Evolutionary conservation across 805 yeast genomes (phyloP).

Genomic region (Pichia scutulata): DNA sequence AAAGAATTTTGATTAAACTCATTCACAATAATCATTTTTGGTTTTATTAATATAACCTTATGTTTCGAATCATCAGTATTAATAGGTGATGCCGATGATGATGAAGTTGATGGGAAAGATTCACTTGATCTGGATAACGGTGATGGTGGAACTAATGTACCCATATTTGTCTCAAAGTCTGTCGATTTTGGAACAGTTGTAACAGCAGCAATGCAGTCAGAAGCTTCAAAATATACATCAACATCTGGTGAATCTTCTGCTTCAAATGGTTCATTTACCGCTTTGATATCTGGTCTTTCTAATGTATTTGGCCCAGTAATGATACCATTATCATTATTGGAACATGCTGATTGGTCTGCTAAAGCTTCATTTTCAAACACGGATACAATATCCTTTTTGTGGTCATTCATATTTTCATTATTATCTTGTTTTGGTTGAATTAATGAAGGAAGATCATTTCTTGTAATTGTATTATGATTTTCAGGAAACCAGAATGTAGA

Average conservation of each 20-base stretch:
- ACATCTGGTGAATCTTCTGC: not conserved
- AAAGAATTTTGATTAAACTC: conserved; percentile 53
- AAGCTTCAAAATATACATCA: not conserved
- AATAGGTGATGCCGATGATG: not conserved
- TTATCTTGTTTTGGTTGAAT: not conserved
- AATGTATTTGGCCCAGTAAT: not conserved
- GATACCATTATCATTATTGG: too few relatives aligned
- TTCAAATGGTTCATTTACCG: not conserved
- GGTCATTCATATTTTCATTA: not conserved
- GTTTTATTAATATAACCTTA: not conserved
- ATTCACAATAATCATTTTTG: conserved; percentile 44
- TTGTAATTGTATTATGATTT: not conserved
- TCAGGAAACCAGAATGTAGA: conserved; percentile 6
- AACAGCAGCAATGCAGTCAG: not conserved
- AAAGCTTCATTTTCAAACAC: not conserved
- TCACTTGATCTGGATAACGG: not conserved
- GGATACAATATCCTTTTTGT: too few relatives aligned
- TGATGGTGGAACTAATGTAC: not conserved
- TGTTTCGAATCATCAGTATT: not conserved
- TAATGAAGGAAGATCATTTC: conserved; percentile 1
- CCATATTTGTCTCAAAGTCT: not conserved
- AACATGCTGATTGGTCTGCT: not conserved
- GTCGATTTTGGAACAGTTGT: not conserved
- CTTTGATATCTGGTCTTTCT: not conserved
- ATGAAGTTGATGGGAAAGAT: not conserved